Evolutionary conservation across 2,329 filamentous ascomycete genomes (phyloP), one percentile per base, ranked within the genome.

Genomic region (Knoxdaviesia capensis): DNA sequence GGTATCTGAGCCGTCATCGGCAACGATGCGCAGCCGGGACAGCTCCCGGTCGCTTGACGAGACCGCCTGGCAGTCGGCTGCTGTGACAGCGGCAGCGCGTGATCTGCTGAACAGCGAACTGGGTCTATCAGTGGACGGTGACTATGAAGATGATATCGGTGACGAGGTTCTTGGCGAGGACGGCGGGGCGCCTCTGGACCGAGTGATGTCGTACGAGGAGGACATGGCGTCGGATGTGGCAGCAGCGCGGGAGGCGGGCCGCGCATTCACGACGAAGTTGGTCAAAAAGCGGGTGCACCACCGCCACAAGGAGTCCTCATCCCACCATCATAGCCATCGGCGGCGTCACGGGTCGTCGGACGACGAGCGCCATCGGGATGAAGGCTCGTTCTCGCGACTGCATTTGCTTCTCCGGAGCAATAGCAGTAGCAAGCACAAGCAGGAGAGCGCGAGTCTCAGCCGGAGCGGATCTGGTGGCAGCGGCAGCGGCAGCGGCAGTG

Each of bases 31-130:
- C 20, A 20, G 20, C 20, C 20, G 20, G 20, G 20, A 20, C 20
- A 20, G 20, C 20, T 20, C 20, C 20, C 20, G 20, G 20, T 20
- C 20, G 20, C 20, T 20, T 20, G 20, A 20, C 20, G 20, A 20
- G 20, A 20, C 20, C 20, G 20, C 20, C 20, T 31, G 31, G 6
- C 64, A 66, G 5, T 73, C 69, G 32, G 66, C 70, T 1, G 71
- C 71, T 0, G 70, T 69, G 1, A 61, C 59, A 2, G 69, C 69
- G n/a, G 68, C 64, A 3, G 64, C 66, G 41, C 58, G 60, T 33
- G 65, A 71, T 50, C 57, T 74, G 40, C 56, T 66, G 30, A 54
- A 60, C 34, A 49, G 57, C 33, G 58, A 62, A 35, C 47, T 56
- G 43, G 50, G 53, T 42, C 45, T 52, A 8, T 48, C 50, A 39